Evolutionary conservation across 225 moss, liverwort and hornwort genomes (phyloP), one percentile per base, ranked within the genome.

Genomic region (Straminergon stramineum): DNA sequence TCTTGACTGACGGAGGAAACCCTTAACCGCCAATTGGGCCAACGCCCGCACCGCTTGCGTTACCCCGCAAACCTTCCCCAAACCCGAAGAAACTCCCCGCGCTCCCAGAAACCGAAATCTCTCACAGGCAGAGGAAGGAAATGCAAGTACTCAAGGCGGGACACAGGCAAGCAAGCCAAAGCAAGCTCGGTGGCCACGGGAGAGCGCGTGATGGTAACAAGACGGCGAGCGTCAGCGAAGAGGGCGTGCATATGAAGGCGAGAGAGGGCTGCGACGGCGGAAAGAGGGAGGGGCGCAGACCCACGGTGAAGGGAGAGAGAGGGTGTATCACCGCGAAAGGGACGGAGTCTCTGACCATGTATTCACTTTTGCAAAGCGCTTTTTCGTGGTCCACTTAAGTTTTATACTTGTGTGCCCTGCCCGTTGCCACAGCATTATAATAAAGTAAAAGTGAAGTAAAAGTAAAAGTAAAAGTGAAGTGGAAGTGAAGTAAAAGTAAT

Each of bases 1-100:
- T 94, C 82, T 91, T 94, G 93, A 91, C 84, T 34, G 88, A 69
- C 89, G 92, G 88, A 84, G 81, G 4, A 84, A 51, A 86, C 87
- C 89, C 88, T 70, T 28, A 85, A 91, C 83, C 89, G 87, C 87
- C 61, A 88, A 61, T 75, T 63, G 74, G 7, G 74, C 88, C 90
- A 87, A 87, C 64, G 23, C 51, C 60, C 17, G 48, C 24, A 68
- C 67, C 60, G 81, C 67, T 58, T 56, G n/a, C 65, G 13, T n/a
- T 45, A n/a, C 48, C 78, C 27, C 9, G 28, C 5, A 22, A 15
- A 21, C 55, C 11, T 30, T 23, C 68, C 13, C 43, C 53, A 14
- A 26, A 62, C 23, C 22, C 55, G 19, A 65, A 39, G 39, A 64
- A 10, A 23, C 16, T 68, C 39, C 58, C 43, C 19, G 9, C 5